phyloP scores from a whole-genome alignment of 2,329 filamentous ascomycete genomes.

The Pyricularia grisea region DNA sequence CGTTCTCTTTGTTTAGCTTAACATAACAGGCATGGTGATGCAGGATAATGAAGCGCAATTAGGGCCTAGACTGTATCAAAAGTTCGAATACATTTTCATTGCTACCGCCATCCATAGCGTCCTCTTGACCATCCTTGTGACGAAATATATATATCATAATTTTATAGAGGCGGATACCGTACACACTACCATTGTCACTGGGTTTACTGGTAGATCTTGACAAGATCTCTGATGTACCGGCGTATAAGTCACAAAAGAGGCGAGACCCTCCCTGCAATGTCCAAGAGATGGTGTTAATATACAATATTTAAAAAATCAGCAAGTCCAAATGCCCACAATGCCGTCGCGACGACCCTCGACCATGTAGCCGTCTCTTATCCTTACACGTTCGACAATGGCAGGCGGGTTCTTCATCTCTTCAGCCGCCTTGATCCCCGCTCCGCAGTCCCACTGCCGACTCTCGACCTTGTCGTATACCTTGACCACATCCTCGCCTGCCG shows the following conservation, averaged over 20 bases:
- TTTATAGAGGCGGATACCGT: neutral
- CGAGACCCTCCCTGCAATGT: neutral
- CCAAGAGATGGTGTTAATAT: neutral
- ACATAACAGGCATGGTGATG: conserved; percentile 1
- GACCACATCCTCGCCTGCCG: conserved; percentile 84
- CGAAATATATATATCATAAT: neutral
- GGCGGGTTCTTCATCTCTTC: conserved; percentile 51
- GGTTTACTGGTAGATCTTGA: neutral
- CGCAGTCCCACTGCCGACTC: conserved; percentile 92
- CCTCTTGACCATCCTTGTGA: neutral
- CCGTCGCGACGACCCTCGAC: conserved; percentile 85
- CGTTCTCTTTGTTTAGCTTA: conserved; percentile 3
- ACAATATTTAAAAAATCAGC: conserved; percentile 25
- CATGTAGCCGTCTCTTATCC: conserved; percentile 89
- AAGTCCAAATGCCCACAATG: conserved; percentile 84
- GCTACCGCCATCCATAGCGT: neutral
- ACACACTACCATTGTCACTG: neutral
- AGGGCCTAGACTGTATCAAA: conserved; percentile 3
- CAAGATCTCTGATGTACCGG: neutral
- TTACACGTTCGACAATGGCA: conserved; percentile 71
- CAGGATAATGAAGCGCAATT: conserved; percentile 4
- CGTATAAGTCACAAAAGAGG: neutral
- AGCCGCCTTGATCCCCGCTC: conserved; percentile 64
- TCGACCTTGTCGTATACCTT: conserved; percentile 99
- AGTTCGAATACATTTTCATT: neutral